These are phyloP conservation scores for Pythium volutum DNA, from an alignment of 352 stramenopile genomes.

Conservation along the genomic window DNA sequence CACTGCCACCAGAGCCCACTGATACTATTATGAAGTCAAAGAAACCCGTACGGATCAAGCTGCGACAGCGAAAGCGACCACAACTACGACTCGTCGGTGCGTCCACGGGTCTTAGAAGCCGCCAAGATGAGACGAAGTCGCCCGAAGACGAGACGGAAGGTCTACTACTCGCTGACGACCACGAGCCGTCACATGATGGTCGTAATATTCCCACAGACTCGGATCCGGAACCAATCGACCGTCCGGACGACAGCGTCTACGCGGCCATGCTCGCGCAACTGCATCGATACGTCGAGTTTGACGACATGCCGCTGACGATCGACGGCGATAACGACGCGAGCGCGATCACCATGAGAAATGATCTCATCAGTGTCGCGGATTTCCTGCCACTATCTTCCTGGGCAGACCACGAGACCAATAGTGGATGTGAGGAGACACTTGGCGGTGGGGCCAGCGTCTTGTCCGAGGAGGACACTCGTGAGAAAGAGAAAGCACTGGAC, in stretches of 20 bases:
- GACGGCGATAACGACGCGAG: neutral
- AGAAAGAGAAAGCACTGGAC: neutral
- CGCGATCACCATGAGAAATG: neutral
- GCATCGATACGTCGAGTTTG: conserved; percentile 13
- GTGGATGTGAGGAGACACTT: neutral
- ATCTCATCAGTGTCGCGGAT: conserved; percentile 10
- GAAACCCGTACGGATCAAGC: neutral
- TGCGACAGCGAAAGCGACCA: neutral
- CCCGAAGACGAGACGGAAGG: neutral
- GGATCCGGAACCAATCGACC: neutral
- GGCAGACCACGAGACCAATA: neutral
- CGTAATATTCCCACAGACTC: neutral
- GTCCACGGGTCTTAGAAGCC: neutral
- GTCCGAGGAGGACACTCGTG: neutral
- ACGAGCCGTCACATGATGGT: neutral
- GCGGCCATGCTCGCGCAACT: conserved; percentile 8
- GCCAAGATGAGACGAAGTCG: neutral
- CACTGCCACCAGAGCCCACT: neutral
- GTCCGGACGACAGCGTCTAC: neutral
- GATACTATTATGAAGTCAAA: neutral
- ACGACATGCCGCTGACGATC: neutral
- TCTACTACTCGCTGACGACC: neutral
- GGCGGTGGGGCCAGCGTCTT: neutral
- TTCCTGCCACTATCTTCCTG: neutral
- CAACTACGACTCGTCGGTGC: neutral